Evolutionary conservation across 2,329 filamentous ascomycete genomes (phyloP), one percentile per base, ranked within the genome.

Genomic region (Exophiala viscosa): DNA sequence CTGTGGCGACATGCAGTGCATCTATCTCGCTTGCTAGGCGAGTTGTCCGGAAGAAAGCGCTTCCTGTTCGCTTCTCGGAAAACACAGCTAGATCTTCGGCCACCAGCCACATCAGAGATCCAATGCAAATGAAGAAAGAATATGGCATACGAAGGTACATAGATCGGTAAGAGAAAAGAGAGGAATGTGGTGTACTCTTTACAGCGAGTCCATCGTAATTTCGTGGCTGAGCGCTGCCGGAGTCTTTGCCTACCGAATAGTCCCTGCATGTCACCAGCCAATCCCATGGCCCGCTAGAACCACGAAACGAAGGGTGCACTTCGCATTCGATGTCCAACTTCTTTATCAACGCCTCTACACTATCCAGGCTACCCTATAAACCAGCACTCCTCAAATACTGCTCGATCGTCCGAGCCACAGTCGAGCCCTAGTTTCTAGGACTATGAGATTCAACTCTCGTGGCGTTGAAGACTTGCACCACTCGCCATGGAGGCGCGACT

Each of bases 401-500:
- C 23, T 28, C 23, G 23, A 28, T 28, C 5, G 8, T 28, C 23
- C 23, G 23, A 28, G 23, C 23, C 23, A 28, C 5, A 28, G 23
- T 28, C 23, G 3, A 28, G 23, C 23, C 5, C 8, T 28, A 28
- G 23, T 18, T 6, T n/a, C 11, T 14, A n/a, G 17, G 17, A 42
- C 17, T 28, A 42, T 42, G 40, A 18, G n/a, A 14, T 42, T 10
- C 20, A 31, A 23, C 20, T 28, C 7, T 14, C 44, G 34, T 15
- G 44, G 38, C 32, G 9, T 5, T 36, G 17, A 38, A 33, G 23
- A n/a, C 18, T 13, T 17, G 14, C 45, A 10, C 43, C 50, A 39
- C 32, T 41, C 18, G 38, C 49, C 48, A 52, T 54, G 51, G 47
- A 54, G 11, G 39, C 52, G n/a, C 52, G 32, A 17, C 47, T 55